Conservation (phyloP, 164 flowering plant genomes). For the Nymphaea thermarum region DNA sequence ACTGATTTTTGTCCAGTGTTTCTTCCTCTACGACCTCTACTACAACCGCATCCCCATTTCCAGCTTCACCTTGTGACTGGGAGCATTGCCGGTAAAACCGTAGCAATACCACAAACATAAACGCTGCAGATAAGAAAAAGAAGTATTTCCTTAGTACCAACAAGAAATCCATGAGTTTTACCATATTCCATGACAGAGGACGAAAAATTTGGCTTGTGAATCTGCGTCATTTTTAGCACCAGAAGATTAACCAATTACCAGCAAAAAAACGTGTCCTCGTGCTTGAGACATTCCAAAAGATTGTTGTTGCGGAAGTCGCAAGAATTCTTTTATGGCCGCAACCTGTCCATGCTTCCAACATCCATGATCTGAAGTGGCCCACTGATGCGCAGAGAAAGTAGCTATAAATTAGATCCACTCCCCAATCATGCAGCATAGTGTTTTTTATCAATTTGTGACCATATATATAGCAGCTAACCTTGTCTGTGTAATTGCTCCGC, state of each 20-base stretch:
- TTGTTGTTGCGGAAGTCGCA: slow-evolving; percentile 23
- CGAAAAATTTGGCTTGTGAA: background rate
- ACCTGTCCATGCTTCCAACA: slow-evolving; percentile 29
- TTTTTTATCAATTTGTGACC: too few relatives aligned
- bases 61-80: slow-evolving; percentile 13
- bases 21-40: background rate
- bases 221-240: too few relatives aligned
- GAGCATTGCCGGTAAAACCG: slow-evolving; percentile 38
- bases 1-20: background rate
- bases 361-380: slow-evolving; percentile 25
- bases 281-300: slow-evolving; percentile 32
- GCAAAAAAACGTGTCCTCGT: slow-evolving; percentile 25
- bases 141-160: background rate
- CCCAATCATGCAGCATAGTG: background rate
- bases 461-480: slow-evolving; percentile 28
- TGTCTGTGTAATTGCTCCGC: slow-evolving; percentile 34
- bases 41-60: background rate
- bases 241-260: slow-evolving; percentile 11
- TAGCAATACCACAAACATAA: slow-evolving; percentile 49
- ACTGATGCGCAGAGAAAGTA: slow-evolving; percentile 22
- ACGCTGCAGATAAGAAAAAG: slow-evolving; percentile 37
- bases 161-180: background rate
- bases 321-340: slow-evolving; percentile 33
- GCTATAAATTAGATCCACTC: background rate
- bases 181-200: background rate